Conservation (phyloP, 768 basidiomycete genomes). For the Solioccasus polychromus region DNA sequence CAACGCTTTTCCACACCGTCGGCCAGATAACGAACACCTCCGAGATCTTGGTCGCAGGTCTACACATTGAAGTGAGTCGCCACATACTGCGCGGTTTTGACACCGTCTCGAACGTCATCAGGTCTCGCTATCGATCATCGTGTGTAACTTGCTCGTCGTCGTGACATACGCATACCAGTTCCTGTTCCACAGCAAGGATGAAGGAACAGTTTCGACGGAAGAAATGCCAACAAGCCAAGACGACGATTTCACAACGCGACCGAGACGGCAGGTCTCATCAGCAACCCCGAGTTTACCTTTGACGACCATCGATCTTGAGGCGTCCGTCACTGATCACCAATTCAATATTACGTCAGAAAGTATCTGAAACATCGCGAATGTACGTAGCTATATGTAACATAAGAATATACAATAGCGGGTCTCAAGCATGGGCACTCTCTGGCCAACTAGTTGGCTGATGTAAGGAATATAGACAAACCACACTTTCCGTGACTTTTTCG, state of each 20-base stretch:
- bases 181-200: not conserved
- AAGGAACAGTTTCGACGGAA: not conserved
- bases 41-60: conserved; percentile 4
- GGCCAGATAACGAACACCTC: conserved; percentile 9
- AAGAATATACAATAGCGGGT: no score
- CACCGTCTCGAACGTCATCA: not conserved
- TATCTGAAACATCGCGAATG: no score
- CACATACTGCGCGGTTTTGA: not conserved
- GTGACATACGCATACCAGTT: conserved; percentile 18
- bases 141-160: conserved; percentile 22
- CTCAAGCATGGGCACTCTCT: no score
- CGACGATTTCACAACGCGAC: conserved; percentile 18
- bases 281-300: no score
- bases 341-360: not conserved
- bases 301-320: conserved; percentile 11
- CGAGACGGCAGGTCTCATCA: not conserved
- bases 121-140: conserved; percentile 15
- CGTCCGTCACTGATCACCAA: not conserved
- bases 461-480: no score
- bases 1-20: conserved; percentile 12
- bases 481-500: no score
- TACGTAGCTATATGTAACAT: no score
- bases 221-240: not conserved
- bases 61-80: conserved; percentile 19
- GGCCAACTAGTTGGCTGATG: no score